Evolutionary conservation across 306 rosid species (phyloP), one percentile per base, ranked within the genome.

Genomic region (Trifolium dubium): DNA sequence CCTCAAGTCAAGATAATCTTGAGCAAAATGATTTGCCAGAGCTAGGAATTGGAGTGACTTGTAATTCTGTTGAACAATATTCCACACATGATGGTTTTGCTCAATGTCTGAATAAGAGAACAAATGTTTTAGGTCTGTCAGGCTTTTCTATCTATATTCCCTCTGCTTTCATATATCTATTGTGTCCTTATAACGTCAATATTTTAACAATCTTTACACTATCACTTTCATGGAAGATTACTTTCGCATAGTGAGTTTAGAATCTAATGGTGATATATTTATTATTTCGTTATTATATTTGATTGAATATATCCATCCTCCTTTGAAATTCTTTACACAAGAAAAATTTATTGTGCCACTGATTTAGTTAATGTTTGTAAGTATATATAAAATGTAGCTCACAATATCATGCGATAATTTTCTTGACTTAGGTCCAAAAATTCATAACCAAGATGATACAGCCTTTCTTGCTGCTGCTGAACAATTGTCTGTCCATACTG

Each of bases 71-170:
- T 31, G 71, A 64, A 65, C n/a, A 35, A 41, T 17, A 34, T 64
- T 69, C 80, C 61, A 46, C 68, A 66, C 77, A 58, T 72, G 63
- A 2, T 19, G 72, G 32, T 43, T 60, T 68, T 63, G 76, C 73
- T 77, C 28, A 35, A 31, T 23, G 14, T 28, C 60, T 51, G 69
- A 67, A 79, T 74, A 80, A 65, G 54, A 14, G 39, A 74, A 74
- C 75, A 75, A 68, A 53, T 77, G 51, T 64, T 75, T 69, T 85
- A 81, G 86, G 87, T 86, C 60, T 50, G 75, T 29, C 54, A n/a
- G 69, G 77, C 31, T 79, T 69, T 59, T 51, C 40, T 56, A 41
- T 67, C 35, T 23, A 62, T 59, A 51, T 41, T 43, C 49, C 34
- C 58, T 12, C 40, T 12, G 19, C 54, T 50, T 46, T 19, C 54